These are phyloP conservation scores for Lecanosticta acicola DNA, from an alignment of 2,329 filamentous ascomycete genomes.

Conservation along the genomic window DNA sequence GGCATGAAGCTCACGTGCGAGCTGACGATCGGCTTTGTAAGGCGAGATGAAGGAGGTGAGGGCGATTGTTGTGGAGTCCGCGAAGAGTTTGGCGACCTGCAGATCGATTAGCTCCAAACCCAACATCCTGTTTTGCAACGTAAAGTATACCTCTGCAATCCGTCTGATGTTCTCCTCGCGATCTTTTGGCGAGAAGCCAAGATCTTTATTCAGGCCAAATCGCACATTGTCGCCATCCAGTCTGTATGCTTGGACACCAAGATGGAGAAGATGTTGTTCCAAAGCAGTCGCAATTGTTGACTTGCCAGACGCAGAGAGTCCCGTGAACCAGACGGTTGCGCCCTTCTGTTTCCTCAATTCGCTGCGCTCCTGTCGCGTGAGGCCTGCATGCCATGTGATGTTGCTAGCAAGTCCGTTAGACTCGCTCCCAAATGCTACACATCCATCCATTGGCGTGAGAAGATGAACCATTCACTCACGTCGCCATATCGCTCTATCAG, in stretches of 20 bases:
- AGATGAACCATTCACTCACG: constrained; percentile 14
- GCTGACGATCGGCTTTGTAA: constrained; percentile 77
- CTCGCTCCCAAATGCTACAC: background rate
- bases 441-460: background rate
- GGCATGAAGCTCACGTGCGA: constrained; percentile 75
- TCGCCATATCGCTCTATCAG: too few relatives aligned
- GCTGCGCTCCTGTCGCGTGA: constrained; percentile 72
- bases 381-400: constrained; percentile 83
- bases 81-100: constrained; percentile 89
- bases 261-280: constrained; percentile 90
- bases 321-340: constrained; percentile 96
- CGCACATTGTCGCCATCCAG: constrained; percentile 98
- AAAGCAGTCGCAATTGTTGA: constrained; percentile 94
- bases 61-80: constrained; percentile 78
- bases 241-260: constrained; percentile 77
- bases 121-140: background rate
- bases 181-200: constrained; percentile 88
- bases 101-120: background rate
- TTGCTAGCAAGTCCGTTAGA: constrained; percentile 52
- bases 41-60: constrained; percentile 97
- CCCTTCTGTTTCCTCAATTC: constrained; percentile 73
- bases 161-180: constrained; percentile 96
- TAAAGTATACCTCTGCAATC: constrained; percentile 64
- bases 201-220: constrained; percentile 95
- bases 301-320: constrained; percentile 92